Percentiles rank a stretch among this genome's conserved stretches.
These are phyloP conservation scores for Theobroma grandiflorum DNA, from an alignment of 441 rosid genomes.

Conservation along the genomic window DNA sequence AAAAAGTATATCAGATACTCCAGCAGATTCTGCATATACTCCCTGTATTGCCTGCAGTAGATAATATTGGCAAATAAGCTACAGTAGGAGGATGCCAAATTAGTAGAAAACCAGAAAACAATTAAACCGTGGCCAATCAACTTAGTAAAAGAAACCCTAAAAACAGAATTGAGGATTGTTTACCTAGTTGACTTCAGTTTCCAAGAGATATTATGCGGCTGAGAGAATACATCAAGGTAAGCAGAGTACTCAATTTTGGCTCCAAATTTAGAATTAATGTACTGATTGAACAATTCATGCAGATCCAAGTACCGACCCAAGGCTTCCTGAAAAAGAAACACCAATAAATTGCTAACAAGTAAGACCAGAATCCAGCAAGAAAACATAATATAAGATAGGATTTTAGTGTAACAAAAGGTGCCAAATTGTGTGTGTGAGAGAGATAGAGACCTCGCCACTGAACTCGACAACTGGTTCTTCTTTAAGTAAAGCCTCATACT, in stretches of 20 bases:
- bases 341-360: conserved; percentile 15
- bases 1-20: conserved; percentile 83
- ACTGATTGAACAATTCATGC: conserved; percentile 90
- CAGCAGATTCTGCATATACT: conserved; percentile 80
- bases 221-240: conserved; percentile 81
- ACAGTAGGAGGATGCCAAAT: conserved; percentile 29
- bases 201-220: conserved; percentile 61
- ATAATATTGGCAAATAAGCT: conserved; percentile 17
- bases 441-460: conserved; percentile 81
- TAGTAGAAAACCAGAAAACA: conserved; percentile 3
- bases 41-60: conserved; percentile 78
- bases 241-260: conserved; percentile 84
- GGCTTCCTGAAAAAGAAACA: conserved; percentile 69
- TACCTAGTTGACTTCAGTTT: conserved; percentile 79
- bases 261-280: conserved; percentile 88
- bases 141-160: conserved; percentile 1
- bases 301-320: conserved; percentile 83
- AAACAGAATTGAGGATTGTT: conserved; percentile 22
- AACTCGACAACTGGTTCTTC: conserved; percentile 87
- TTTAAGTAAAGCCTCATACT: conserved; percentile 74
- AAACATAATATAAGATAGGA: conserved; percentile 3
- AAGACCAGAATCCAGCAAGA: neutral
- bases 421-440: neutral
- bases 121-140: neutral
- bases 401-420: conserved; percentile 3